phyloP scores from a whole-genome alignment of 106 monocot genomes.

The Hemerocallis citrina region DNA sequence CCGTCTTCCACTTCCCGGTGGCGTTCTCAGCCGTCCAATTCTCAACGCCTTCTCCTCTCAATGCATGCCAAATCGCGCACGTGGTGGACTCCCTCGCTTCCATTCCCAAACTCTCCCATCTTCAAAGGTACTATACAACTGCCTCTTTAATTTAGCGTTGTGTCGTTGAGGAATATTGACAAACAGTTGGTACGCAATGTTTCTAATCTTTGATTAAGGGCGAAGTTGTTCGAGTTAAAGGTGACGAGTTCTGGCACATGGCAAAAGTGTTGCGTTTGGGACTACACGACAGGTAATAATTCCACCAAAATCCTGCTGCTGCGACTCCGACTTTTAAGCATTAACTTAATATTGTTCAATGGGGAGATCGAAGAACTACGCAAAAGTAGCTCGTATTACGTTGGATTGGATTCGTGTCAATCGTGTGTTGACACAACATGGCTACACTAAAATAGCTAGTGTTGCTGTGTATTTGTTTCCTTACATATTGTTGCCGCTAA shows the following conservation, averaged over 20 bases:
- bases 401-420: too few relatives aligned
- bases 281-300: slow-evolving; percentile 55
- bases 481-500: too few relatives aligned
- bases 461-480: too few relatives aligned
- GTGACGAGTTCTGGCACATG: slow-evolving; percentile 99
- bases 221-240: slow-evolving; percentile 54
- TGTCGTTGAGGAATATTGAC: slow-evolving; percentile 14
- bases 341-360: too few relatives aligned
- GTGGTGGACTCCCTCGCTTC: slow-evolving; percentile 72
- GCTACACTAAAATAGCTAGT: too few relatives aligned
- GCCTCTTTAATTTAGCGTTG: neutral
- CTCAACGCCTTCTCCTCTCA: neutral
- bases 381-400: too few relatives aligned
- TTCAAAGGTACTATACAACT: slow-evolving; percentile 49
- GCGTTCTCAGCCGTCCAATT: too few relatives aligned
- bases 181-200: slow-evolving; percentile 1
- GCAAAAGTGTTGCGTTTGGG: slow-evolving; percentile 71
- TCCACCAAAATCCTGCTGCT: neutral
- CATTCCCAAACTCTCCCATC: slow-evolving; percentile 53
- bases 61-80: slow-evolving; percentile 15
- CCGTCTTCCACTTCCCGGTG: too few relatives aligned
- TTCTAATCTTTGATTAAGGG: slow-evolving; percentile 31
- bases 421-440: too few relatives aligned
- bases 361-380: too few relatives aligned
- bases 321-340: neutral